Conservation (phyloP, 257 asterid genomes). For the Ligustrum vulgare region DNA sequence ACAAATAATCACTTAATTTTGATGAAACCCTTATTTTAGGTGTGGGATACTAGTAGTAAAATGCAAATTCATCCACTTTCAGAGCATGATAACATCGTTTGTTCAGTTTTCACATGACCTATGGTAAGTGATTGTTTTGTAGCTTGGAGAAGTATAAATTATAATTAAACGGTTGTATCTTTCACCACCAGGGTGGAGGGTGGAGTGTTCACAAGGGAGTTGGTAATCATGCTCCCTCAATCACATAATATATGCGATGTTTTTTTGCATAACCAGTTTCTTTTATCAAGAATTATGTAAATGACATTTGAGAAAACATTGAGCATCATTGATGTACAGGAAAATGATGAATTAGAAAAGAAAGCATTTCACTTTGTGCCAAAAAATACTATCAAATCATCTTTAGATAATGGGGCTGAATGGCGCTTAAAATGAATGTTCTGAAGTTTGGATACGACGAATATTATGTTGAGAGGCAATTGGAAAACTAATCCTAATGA, state of each 20-base stretch:
- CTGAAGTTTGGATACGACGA: not conserved
- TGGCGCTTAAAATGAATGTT: not conserved
- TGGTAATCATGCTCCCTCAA: not conserved
- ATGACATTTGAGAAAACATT: not conserved
- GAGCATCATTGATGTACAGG: not conserved
- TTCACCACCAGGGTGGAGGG: not conserved
- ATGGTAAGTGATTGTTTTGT: conserved; percentile 49
- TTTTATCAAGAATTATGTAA: not conserved
- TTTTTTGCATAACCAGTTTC: not conserved
- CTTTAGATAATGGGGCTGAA: too few species aligned
- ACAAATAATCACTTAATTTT: too few species aligned
- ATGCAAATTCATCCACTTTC: conserved; percentile 79
- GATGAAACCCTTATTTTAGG: too few species aligned
- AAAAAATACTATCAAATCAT: not conserved
- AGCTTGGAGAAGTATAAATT: not conserved
- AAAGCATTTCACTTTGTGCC: not conserved
- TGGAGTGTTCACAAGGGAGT: not conserved
- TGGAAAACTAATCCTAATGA: conserved; percentile 22
- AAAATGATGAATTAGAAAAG: not conserved
- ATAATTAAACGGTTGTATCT: not conserved
- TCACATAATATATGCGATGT: not conserved
- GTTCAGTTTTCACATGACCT: conserved; percentile 92
- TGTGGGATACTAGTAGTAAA: too few species aligned
- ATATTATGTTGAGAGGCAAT: not conserved
- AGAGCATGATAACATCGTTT: conserved; percentile 95